Percentiles rank a stretch among this genome's conserved stretches.
Conservation (phyloP, 1,139 yeast species). For the Yamadazyma atmosphaerica region DNA sequence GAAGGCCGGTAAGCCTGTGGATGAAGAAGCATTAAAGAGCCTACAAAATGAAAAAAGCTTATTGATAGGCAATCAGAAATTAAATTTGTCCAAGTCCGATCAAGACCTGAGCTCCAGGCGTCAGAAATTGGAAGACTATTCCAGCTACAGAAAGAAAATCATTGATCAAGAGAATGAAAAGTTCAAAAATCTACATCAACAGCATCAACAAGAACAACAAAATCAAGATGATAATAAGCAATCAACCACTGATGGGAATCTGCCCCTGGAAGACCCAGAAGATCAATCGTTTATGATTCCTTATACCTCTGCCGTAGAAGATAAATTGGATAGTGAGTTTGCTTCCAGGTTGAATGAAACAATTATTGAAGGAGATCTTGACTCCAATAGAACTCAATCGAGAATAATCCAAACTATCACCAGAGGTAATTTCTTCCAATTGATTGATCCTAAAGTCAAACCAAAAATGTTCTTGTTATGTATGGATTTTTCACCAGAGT, state of each 20-base stretch:
- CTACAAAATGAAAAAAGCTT: slow-evolving; percentile 43
- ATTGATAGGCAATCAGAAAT: slow-evolving; percentile 44
- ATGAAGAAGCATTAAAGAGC: slow-evolving; percentile 40
- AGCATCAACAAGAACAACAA: slow-evolving; percentile 2
- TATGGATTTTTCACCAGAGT: slow-evolving; percentile 82
- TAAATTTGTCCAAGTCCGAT: slow-evolving; percentile 40
- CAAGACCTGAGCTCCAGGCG: slow-evolving; percentile 49
- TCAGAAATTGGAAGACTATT: slow-evolving; percentile 45
- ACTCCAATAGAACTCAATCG: slow-evolving; percentile 54
- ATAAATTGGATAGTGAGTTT: slow-evolving; percentile 61
- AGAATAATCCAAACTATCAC: slow-evolving; percentile 68
- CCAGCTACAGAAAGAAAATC: slow-evolving; percentile 50
- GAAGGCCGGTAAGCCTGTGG: slow-evolving; percentile 49
- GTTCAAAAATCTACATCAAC: slow-evolving; percentile 5
- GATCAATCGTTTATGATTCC: slow-evolving; percentile 51
- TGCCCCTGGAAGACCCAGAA: slow-evolving; percentile 11
- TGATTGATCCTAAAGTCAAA: slow-evolving; percentile 47
- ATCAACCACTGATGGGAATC: background rate
- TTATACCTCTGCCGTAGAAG: slow-evolving; percentile 72
- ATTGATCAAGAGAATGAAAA: slow-evolving; percentile 48
- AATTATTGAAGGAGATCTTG: slow-evolving; percentile 60
- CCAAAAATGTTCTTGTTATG: slow-evolving; percentile 76
- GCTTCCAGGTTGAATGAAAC: slow-evolving; percentile 62
- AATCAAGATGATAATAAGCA: background rate
- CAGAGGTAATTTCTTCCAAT: slow-evolving; percentile 65